These are phyloP conservation scores for Nemania sp. DNA, from an alignment of 2,329 filamentous ascomycete genomes.

Conservation along the genomic window DNA sequence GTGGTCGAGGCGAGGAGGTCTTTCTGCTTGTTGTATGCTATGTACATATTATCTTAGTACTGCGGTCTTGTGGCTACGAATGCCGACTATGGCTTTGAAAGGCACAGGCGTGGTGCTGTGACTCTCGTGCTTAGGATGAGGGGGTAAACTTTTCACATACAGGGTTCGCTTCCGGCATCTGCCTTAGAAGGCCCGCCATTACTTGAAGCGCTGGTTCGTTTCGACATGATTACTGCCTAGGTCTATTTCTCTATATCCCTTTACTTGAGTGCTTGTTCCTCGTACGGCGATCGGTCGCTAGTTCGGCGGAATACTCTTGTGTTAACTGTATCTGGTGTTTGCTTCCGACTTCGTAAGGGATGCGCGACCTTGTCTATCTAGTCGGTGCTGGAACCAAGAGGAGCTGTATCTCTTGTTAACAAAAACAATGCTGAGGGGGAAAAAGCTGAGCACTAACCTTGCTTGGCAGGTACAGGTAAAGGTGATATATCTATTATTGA, in stretches of 20 bases:
- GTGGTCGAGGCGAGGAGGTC: constrained; percentile 75
- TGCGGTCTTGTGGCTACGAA: background rate
- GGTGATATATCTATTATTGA: background rate
- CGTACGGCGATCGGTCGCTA: background rate
- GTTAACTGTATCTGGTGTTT: background rate
- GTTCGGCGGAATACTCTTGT: background rate
- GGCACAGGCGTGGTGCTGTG: background rate
- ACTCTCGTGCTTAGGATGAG: constrained; percentile 9
- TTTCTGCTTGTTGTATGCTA: constrained; percentile 81
- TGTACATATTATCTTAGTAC: constrained; percentile 35
- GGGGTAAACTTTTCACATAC: constrained; percentile 52
- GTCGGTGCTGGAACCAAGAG: background rate
- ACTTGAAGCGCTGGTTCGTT: constrained; percentile 65
- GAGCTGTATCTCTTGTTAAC: background rate
- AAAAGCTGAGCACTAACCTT: background rate
- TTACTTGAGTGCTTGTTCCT: constrained; percentile 12
- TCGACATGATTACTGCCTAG: constrained; percentile 66
- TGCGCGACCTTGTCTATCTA: constrained; percentile 14
- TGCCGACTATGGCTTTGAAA: too few species aligned
- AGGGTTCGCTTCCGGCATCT: constrained; percentile 54
- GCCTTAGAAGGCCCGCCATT: constrained; percentile 62
- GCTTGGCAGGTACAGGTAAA: background rate
- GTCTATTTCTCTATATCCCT: background rate
- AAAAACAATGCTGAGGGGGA: background rate
- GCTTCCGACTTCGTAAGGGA: background rate